Conservation (phyloP, 1,284 basidiomycete species). For the Sanghuangporus baumii region DNA sequence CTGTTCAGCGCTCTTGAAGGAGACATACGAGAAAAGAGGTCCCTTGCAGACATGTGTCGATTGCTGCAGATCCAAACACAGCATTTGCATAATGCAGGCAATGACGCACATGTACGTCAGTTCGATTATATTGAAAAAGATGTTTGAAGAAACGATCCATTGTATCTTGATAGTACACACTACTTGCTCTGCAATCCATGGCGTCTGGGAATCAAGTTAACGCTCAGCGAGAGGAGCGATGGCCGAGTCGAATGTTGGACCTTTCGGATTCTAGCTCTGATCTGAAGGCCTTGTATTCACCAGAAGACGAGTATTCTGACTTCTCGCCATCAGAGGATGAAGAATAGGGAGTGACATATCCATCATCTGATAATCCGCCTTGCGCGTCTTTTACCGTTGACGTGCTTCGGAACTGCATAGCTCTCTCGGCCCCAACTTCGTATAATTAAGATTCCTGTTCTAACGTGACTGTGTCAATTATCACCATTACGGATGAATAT, state of each 20-base stretch:
- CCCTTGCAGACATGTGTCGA: constrained; percentile 53
- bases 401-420: neutral
- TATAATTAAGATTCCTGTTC: no score
- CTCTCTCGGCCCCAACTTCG: neutral
- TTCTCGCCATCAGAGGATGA: constrained; percentile 50
- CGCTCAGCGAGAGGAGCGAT: constrained; percentile 64
- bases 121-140: neutral
- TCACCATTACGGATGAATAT: no score
- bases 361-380: neutral
- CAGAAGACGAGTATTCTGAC: constrained; percentile 58
- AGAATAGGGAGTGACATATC: neutral
- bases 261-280: constrained; percentile 21
- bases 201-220: constrained; percentile 65
- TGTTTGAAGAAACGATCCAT: neutral
- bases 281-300: constrained; percentile 51
- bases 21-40: constrained; percentile 40
- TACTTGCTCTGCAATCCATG: constrained; percentile 58
- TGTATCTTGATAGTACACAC: constrained; percentile 47
- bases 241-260: constrained; percentile 53
- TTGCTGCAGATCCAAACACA: constrained; percentile 52
- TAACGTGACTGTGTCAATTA: no score
- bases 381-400: neutral
- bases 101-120: constrained; percentile 68
- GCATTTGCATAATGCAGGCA: constrained; percentile 77
- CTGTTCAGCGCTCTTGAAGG: constrained; percentile 69